Base-by-base conservation (phyloP, 1,139 yeast species). In the Suhomyces chickasaworum region DNA sequence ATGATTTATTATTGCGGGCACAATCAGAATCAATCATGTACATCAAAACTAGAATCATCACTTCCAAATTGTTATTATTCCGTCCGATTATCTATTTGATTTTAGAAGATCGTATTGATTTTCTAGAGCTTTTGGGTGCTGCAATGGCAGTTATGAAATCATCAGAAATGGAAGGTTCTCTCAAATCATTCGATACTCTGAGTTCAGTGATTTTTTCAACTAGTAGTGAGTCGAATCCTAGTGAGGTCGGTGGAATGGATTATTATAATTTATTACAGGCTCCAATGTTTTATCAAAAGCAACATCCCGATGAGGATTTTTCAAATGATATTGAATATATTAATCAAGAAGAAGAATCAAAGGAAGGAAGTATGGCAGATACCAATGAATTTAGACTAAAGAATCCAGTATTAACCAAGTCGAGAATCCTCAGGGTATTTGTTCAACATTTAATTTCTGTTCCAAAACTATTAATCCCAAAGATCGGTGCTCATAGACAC, bases 21-120 rank as follows among this genome's bases (percentile, higher is more conserved):
- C 75, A 71, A 53, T 67, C 73, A 1, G 77, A 72, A 50, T 58
- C 69, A 8, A 65, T 73, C 23, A 69, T 72, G 66, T 72, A 61
- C 53, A 70, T 71, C 41, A 72, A 73, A 49, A 70, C 76, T 1
- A 54, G 78, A 41, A 63, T 73, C 8, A 45, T 73, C 7, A 49
- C 60, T 3, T 70, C 76, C 21, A 71, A 71, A 40, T 48, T 71
- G 42, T 45, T 65, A 7, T 53, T 73, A 31, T 64, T 69, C 52
- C 57, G 77, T 20, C 77, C 78, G 2, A 54, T 73, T 9, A 57
- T 66, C 12, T 72, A 71, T 51, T 56, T 71, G 31, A 55, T 71
- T 9, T 49, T 71, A 10, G 68, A 67, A 49, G 75, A 68, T 48
- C 61, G 59, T 41, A 64, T 71, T 8, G 55, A 48, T 10, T 50